Base-by-base conservation (phyloP, 441 rosid species). In the Croton setiger region DNA sequence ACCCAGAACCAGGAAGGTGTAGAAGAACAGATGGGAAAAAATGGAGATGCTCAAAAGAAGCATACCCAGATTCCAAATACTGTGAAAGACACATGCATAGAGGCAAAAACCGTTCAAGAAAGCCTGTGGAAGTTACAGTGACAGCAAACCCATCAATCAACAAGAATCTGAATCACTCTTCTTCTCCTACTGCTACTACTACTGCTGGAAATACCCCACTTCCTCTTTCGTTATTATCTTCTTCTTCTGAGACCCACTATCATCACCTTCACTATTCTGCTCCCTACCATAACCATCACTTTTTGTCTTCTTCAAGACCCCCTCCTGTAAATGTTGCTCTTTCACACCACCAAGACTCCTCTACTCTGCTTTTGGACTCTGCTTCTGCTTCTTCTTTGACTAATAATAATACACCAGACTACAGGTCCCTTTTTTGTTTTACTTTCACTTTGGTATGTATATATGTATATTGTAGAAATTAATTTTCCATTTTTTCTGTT, bases 101-200 rank as follows among this genome's bases (percentile, higher is more conserved):
- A 81, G 98, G 99, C 83, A 92, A 91, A 74, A 90, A 88, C 83
- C 98, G 99, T 89, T 88, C 99, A 89, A 92, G 98, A 91, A 95
- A 95, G 96, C 96, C 93, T 85, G 95, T 91, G 95, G 97, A 91
- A 90, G 72, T 71, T 64, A 60, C 85, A 76, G 55, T 88, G 64
- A 20, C 83, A 63, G 47, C 76, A 12, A 58, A 37, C 48, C 65
- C 69, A 37, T 18, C 85, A 65, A 80, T 72, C 69, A 72, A 80
- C 63, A 81, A 75, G 66, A 65, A 55, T 49, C 60, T 73, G 66
- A 65, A 51, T 49, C 60, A 49, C 36, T 72, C 75, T 45, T 61
- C 63, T 45, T 71, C 74, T 69, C 13, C n/a, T 20, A 17, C 43
- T 39, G 1, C 43, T 39, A 5, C 43, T 48, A 7, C 63, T 8